Evolutionary conservation across 169 alveolate genomes (phyloP).

Genomic region (Plasmodium coatneyi): DNA sequence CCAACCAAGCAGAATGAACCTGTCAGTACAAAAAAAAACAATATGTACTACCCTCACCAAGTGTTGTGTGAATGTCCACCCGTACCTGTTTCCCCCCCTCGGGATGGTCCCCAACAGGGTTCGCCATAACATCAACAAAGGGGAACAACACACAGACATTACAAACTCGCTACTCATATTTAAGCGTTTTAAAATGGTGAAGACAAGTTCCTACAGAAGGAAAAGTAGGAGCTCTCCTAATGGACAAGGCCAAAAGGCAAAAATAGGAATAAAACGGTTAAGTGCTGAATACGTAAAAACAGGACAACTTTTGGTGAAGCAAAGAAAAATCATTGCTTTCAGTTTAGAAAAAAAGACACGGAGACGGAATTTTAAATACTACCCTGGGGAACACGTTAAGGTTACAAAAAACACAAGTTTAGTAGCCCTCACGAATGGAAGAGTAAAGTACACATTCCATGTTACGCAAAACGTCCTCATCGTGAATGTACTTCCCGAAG

Average conservation of each 20-base stretch:
- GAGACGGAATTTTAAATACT: conserved; percentile 85
- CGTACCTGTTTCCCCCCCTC: not conserved
- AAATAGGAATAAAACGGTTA: conserved; percentile 86
- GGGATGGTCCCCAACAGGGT: not conserved
- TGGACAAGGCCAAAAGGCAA: conserved; percentile 89
- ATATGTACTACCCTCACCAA: not conserved
- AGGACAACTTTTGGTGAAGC: conserved; percentile 84
- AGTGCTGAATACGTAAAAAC: conserved; percentile 90
- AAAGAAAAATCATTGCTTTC: conserved; percentile 84
- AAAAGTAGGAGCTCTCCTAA: conserved; percentile 90
- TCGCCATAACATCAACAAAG: not conserved
- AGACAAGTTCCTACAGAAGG: conserved; percentile 88
- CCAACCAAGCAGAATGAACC: not conserved
- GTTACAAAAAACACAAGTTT: conserved; percentile 84
- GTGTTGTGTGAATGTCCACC: not conserved
- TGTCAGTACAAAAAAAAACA: not conserved
- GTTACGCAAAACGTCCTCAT: conserved; percentile 82
- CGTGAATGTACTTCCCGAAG: conserved; percentile 90
- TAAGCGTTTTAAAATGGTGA: conserved; percentile 86
- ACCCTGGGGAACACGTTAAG: conserved; percentile 88
- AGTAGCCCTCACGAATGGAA: conserved; percentile 83
- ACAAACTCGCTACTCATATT: conserved; percentile 27
- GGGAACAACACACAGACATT: not conserved
- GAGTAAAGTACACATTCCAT: conserved; percentile 90
- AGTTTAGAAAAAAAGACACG: conserved; percentile 82